Base-by-base conservation (phyloP, 75 land plant species). In the Pseudotsuga menziesii region DNA sequence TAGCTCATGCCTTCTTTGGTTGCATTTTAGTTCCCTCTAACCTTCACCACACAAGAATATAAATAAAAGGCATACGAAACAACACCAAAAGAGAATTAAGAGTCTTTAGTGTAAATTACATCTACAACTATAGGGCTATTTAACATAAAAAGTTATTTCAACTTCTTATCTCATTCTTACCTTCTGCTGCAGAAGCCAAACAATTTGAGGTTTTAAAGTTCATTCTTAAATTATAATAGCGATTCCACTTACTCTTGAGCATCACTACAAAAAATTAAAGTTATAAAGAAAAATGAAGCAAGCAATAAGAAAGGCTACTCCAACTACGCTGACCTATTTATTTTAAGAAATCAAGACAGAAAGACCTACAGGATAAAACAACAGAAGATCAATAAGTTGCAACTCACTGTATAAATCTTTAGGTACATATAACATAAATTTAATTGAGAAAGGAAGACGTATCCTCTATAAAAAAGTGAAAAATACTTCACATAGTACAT, bases 171-270 rank as follows among this genome's bases (percentile, higher is more conserved):
- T 4, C 57, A 78, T 39, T 70, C 76, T 22, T 81, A 92, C 98
- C 91, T 89, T 84, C 63, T 61, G 58, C 5, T 89, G 16, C 22
- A 92, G 79, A 35, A 91, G 91, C 59, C 87, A 66, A 58, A 93
- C 78, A 62, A 85, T 82, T 56, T 75, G 23, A 95, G 90, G 22
- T 92, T 82, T 44, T 83, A 79, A 35, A 89, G 81, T 9, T 87
- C 83, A 77, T 88, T 89, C 75, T 83, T 82, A 75, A 96, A 78
- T 76, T 94, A 94, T 61, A 89, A 77, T 11, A 88, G 79, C 69
- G 92, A 77, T 60, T 90, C 93, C 67, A 94, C 85, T 35, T 94
- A 80, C 75, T 96, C 99, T 55, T 97, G 99, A 70, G 97, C 95
- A 82, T 91, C 86, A 86, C 99, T 96, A 88, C 57, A 80, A 78